Conservation (phyloP, 202 grass and related monocot species). For the Bolboschoenoplectus hybrid region DNA sequence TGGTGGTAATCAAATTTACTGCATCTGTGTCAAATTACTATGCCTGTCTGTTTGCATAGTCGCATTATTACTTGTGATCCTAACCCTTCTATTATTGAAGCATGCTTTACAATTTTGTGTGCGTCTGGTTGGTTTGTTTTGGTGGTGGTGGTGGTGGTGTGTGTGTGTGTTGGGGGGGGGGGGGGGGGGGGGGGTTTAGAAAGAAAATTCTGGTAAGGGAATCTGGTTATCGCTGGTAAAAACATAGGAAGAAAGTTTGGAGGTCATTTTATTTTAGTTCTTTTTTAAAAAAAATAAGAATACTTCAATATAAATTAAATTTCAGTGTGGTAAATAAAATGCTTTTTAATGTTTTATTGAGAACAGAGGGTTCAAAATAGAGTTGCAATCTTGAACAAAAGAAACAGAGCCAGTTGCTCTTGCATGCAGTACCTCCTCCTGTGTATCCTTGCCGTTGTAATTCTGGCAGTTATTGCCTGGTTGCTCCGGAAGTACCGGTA, state of each 20-base stretch:
- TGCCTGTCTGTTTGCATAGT: not conserved
- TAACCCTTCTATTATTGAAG: slow-evolving; percentile 50
- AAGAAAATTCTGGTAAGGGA: too few relatives aligned
- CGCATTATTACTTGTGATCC: slow-evolving; percentile 67
- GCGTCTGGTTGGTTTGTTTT: too few relatives aligned
- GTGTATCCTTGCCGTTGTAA: slow-evolving; percentile 57
- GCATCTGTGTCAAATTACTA: not conserved
- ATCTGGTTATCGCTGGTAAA: too few relatives aligned
- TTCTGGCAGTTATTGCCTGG: slow-evolving; percentile 65
- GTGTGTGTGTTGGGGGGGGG: too few relatives aligned
- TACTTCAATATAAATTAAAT: not conserved
- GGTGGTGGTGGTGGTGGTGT: too few relatives aligned
- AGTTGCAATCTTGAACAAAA: slow-evolving; percentile 93
- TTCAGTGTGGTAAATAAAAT: not conserved
- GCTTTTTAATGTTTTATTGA: not conserved
- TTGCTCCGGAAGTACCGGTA: slow-evolving; percentile 60
- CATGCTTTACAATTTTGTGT: too few relatives aligned
- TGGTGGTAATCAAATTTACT: too few relatives aligned
- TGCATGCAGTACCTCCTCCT: slow-evolving; percentile 68
- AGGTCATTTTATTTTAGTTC: too few relatives aligned
- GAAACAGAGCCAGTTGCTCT: slow-evolving; percentile 77
- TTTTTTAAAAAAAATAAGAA: not conserved
- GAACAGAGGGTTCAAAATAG: slow-evolving; percentile 84
- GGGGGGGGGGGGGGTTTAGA: too few relatives aligned
- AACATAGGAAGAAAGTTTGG: too few relatives aligned